phyloP scores from a whole-genome alignment of 2,329 filamentous ascomycete genomes.

The Rhinocladiella similis region DNA sequence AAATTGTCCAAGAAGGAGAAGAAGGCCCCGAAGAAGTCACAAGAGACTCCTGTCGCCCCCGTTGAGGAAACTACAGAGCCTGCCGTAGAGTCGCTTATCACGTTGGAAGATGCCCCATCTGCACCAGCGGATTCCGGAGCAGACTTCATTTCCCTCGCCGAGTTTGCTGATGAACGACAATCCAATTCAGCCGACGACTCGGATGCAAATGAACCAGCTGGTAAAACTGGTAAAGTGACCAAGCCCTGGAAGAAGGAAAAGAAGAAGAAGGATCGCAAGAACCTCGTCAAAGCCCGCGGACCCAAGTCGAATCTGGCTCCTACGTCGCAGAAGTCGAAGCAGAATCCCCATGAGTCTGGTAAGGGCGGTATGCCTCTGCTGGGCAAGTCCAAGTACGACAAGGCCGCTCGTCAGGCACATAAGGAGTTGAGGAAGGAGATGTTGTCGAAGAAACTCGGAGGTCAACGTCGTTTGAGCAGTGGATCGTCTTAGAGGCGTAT shows the following conservation, averaged over 20 bases:
- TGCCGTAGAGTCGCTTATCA: not conserved
- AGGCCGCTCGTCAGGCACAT: slow-evolving; percentile 15
- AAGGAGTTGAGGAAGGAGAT: slow-evolving; percentile 19
- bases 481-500: not conserved
- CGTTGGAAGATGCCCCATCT: not conserved
- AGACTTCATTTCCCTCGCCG: slow-evolving; percentile 19
- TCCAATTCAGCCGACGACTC: slow-evolving; percentile 1
- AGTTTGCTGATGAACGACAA: not conserved
- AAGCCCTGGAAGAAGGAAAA: slow-evolving; percentile 19
- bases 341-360: slow-evolving; percentile 9
- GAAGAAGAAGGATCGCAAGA: slow-evolving; percentile 21
- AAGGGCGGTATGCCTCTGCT: slow-evolving; percentile 17
- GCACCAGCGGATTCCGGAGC: not conserved
- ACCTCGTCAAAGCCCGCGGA: slow-evolving; percentile 22
- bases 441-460: slow-evolving; percentile 1
- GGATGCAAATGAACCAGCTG: not conserved
- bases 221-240: not conserved
- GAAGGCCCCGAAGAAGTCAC: slow-evolving; percentile 7
- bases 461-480: not conserved
- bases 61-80: slow-evolving; percentile 1
- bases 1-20: slow-evolving; percentile 8
- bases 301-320: slow-evolving; percentile 17
- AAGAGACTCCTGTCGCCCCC: not conserved
- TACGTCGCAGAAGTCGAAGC: slow-evolving; percentile 11
- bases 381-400: slow-evolving; percentile 22